Percentiles rank a stretch among this genome's conserved stretches.
Evolutionary conservation across 345 rosid genomes (phyloP).

Genomic region (Populus deltoides): DNA sequence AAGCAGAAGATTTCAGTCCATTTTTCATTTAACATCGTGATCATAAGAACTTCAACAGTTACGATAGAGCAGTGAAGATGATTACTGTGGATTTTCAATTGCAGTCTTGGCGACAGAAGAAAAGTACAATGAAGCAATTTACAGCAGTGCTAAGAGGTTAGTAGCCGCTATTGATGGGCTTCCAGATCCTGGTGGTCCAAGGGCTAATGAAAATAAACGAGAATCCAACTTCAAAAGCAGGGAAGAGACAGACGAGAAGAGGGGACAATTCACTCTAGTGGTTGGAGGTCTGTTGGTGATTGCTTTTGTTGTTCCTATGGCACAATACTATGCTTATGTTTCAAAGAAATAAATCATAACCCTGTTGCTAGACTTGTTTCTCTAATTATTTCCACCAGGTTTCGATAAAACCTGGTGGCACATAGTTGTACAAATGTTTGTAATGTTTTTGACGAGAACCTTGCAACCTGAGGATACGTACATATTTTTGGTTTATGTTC

Average conservation of each 20-base stretch:
- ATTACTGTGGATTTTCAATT: conserved; percentile 17
- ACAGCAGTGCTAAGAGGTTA: conserved; percentile 76
- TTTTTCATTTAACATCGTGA: background rate
- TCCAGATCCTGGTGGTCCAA: conserved; percentile 91
- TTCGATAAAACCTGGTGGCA: conserved; percentile 4
- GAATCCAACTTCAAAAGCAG: conserved; percentile 84
- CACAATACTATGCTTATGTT: conserved; percentile 89
- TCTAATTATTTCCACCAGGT: conserved; percentile 10
- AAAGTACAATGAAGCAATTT: conserved; percentile 87
- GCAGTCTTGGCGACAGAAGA: conserved; percentile 96
- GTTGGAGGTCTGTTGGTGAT: conserved; percentile 90
- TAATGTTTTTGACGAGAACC: conserved; percentile 27
- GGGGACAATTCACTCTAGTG: conserved; percentile 93
- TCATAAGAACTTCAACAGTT: background rate
- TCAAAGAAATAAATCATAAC: conserved; percentile 55
- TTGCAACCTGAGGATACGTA: conserved; percentile 14
- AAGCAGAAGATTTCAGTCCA: background rate
- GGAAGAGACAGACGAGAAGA: conserved; percentile 95
- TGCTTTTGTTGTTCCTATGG: conserved; percentile 97
- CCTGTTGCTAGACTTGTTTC: conserved; percentile 6
- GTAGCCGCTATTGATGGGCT: conserved; percentile 93
- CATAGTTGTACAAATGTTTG: conserved; percentile 35
- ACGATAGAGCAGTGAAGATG: background rate
- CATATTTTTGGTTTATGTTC: conserved; percentile 7
- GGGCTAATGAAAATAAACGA: conserved; percentile 61